phyloP scores from a whole-genome alignment of 805 yeast species.

The Torulaspora microellipsoides region DNA sequence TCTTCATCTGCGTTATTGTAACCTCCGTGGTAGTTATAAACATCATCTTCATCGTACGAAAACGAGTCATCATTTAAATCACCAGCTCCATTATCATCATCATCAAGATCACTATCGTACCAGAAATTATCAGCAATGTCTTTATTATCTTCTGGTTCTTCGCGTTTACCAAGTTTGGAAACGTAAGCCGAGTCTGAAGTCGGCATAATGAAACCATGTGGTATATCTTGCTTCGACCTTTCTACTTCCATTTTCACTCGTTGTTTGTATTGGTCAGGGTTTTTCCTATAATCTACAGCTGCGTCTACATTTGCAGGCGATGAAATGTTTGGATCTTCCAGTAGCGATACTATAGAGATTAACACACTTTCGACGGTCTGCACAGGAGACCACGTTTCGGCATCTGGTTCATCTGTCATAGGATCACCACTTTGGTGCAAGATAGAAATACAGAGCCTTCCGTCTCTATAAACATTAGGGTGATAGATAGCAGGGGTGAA shows the following conservation, averaged over 20 bases:
- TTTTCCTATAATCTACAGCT: slow-evolving; percentile 81
- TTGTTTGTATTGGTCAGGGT: slow-evolving; percentile 68
- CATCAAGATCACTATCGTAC: slow-evolving; percentile 69
- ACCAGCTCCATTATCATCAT: slow-evolving; percentile 58
- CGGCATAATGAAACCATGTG: slow-evolving; percentile 81
- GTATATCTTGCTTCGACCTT: slow-evolving; percentile 78
- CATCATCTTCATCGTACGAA: slow-evolving; percentile 49
- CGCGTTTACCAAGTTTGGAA: slow-evolving; percentile 26
- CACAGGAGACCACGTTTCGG: slow-evolving; percentile 91
- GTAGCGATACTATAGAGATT: slow-evolving; percentile 81
- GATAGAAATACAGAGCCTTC: slow-evolving; percentile 87
- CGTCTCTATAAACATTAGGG: slow-evolving; percentile 93
- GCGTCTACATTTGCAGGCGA: slow-evolving; percentile 98
- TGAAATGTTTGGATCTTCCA: slow-evolving; percentile 89
- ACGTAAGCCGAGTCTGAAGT: slow-evolving; percentile 52
- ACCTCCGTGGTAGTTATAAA: slow-evolving; percentile 36
- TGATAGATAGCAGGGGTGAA: slow-evolving; percentile 92
- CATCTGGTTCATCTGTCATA: slow-evolving; percentile 84
- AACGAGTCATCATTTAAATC: slow-evolving; percentile 40
- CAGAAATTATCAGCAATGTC: slow-evolving; percentile 78
- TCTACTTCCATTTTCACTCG: slow-evolving; percentile 79
- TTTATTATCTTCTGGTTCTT: slow-evolving; percentile 42
- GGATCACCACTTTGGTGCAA: slow-evolving; percentile 89
- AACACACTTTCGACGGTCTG: slow-evolving; percentile 90
- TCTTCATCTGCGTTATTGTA: slow-evolving; percentile 40